Evolutionary conservation across 805 yeast genomes (phyloP), one percentile per base, ranked within the genome.

Genomic region (Candida ascalaphidarum): DNA sequence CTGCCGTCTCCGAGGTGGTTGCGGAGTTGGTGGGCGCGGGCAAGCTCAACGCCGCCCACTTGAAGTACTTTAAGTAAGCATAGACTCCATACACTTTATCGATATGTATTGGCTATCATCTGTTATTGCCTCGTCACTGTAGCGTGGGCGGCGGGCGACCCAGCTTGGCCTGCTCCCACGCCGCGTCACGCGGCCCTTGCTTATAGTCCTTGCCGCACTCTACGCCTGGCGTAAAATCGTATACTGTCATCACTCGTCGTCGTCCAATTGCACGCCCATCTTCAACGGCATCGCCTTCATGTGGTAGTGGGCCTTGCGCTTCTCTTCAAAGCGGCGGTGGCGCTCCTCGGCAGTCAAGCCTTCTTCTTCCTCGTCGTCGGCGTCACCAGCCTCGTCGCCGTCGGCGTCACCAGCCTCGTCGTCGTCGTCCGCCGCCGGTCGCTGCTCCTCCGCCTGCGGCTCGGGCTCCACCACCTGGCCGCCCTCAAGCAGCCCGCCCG

Each of bases 301-400:
- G 43, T 79, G 83, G 51, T 85, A 85, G 53, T 86, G 95, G 33
- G 69, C 60, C 46, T 82, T 84, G 47, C 95, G 72, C 70, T 75
- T 64, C 41, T 79, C 81, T 51, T 82, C 94, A 44, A 86, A 86
- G 35, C 63, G 54, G 34, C 55, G 65, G 46, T 80, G 89, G 41
- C 70, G 75, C 30, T 71, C 80, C 39, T 70, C 82, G 1, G 76
- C 68, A 17, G 68, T 58, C 23, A 52, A 52, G 17, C 58, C 62
- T 20, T 47, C 63, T 14, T 51, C 64, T 17, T 62, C 69, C 7
- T 50, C 57, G 7, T 55, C 65, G 14, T 48, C 52, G n/a, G 50
- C 58, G 5, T 50, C 57, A 9, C 47, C 59, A n/a, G 39, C 48
- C 7, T 44, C 54, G 13, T 43, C 50, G 8, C 40, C 44, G 18